phyloP scores from a whole-genome alignment of 1,139 yeast genomes.

The Pichia sp. region DNA sequence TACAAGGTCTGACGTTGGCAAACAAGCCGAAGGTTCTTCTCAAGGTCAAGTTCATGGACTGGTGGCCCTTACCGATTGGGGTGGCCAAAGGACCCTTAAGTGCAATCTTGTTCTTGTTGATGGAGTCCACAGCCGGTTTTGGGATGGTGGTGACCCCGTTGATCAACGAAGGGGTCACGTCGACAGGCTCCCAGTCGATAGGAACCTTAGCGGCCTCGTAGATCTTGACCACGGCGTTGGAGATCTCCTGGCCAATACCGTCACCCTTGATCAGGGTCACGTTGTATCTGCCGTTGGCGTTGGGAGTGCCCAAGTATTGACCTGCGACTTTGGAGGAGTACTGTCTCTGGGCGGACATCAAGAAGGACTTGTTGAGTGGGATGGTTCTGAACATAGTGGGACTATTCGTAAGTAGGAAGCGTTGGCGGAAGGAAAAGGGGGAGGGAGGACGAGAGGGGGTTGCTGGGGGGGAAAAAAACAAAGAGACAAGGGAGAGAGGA shows the following conservation, averaged over 20 bases:
- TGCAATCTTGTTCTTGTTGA: constrained; percentile 89
- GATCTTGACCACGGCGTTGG: constrained; percentile 86
- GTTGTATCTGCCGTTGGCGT: constrained; percentile 71
- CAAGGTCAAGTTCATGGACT: constrained; percentile 92
- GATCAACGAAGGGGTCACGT: constrained; percentile 87
- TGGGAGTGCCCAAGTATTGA: constrained; percentile 53
- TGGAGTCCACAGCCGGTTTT: constrained; percentile 84
- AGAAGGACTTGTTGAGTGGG: constrained; percentile 15
- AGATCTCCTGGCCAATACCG: constrained; percentile 95
- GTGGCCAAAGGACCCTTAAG: constrained; percentile 98
- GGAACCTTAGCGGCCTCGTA: constrained; percentile 93
- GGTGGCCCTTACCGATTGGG: constrained; percentile 98
- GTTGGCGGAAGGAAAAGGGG: background rate
- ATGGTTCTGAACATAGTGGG: constrained; percentile 24
- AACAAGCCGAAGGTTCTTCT: constrained; percentile 95
- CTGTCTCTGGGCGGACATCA: constrained; percentile 29
- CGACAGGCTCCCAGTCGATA: constrained; percentile 95
- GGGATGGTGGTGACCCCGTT: constrained; percentile 96
- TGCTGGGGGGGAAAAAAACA: background rate
- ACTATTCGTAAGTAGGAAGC: background rate
- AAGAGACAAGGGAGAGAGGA: background rate
- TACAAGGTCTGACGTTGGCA: constrained; percentile 97
- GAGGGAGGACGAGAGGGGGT: background rate
- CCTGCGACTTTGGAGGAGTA: constrained; percentile 47
- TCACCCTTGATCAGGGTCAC: constrained; percentile 98